These are phyloP conservation scores for Pleurotus eryngii DNA, from an alignment of 768 basidiomycete genomes.

Conservation along the genomic window DNA sequence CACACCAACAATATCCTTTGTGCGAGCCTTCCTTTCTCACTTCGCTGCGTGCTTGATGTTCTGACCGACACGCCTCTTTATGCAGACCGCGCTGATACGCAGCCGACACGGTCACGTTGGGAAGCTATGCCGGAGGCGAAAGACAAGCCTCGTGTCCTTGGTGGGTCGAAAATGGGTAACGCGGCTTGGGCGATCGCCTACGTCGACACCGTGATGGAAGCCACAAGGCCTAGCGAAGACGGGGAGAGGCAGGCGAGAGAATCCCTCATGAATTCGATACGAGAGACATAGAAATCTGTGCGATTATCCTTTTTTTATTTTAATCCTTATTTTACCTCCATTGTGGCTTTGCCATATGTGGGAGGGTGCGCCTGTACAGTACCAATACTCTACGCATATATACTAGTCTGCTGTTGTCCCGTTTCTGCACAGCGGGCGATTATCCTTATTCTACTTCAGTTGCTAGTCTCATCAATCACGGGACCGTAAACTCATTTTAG, in stretches of 20 bases:
- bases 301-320: too few relatives aligned
- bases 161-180: conserved; percentile 73
- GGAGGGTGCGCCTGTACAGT: too few relatives aligned
- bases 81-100: conserved; percentile 74
- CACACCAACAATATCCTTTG: conserved; percentile 76
- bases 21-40: conserved; percentile 32
- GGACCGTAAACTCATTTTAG: too few relatives aligned
- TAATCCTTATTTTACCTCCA: too few relatives aligned
- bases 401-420: too few relatives aligned
- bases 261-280: not conserved
- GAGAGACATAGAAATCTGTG: not conserved
- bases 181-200: conserved; percentile 81
- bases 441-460: too few relatives aligned
- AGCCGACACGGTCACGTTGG: conserved; percentile 65
- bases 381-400: too few relatives aligned
- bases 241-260: conserved; percentile 7
- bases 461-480: too few relatives aligned
- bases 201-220: conserved; percentile 60
- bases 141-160: conserved; percentile 47
- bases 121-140: conserved; percentile 48
- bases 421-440: too few relatives aligned
- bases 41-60: not conserved
- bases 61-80: conserved; percentile 6
- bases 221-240: conserved; percentile 7
- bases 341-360: too few relatives aligned